Base-by-base conservation (phyloP, 495 filamentous ascomycete genomes). In the Penicillium soppii region DNA sequence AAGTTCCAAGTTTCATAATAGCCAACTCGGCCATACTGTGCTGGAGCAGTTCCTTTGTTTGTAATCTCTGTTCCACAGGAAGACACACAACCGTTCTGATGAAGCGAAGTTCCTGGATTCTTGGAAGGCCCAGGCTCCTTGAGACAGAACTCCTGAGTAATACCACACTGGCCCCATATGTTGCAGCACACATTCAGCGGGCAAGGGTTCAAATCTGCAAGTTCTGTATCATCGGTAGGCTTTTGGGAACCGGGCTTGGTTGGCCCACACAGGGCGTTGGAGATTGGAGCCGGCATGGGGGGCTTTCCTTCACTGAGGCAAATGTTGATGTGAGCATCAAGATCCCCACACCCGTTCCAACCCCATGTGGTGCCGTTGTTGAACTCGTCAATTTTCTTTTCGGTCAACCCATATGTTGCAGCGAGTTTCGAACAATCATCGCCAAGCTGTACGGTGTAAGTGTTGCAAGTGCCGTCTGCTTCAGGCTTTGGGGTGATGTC, bases 121-220 rank as follows among this genome's bases (percentile, higher is more conserved):
- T n/a, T n/a, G n/a, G n/a, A n/a, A n/a, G n/a, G n/a, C n/a, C n/a
- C n/a, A n/a, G n/a, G n/a, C n/a, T n/a, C n/a, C n/a, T n/a, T n/a
- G n/a, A n/a, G n/a, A n/a, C 79, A 83, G 51, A 79, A 82, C 1
- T 81, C 75, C 0, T 25, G 21, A 0, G 67, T 76, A 3, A 57
- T 77, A 13, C 80, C 80, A 47, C 79, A 82, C 23, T 77, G 62
- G 9, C 76, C 77, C 63, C 70, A 78, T 3, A 62, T 58, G 45
- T 74, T 54, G 22, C 65, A 68, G 48, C 62, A 68, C 2, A 48
- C 59, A 15, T 68, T 68, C 4, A 68, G 47, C 2, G 65, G 65
- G 47, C 65, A 68, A 0, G 39, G 50, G 40, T 68, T 68, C 6
- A 67, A 30, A 5, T 20, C 35, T 7, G 59, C 47, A 12, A 67